These are phyloP conservation scores for Gaeumannomyces sp. DNA, from an alignment of 2,329 filamentous ascomycete genomes.

Conservation along the genomic window DNA sequence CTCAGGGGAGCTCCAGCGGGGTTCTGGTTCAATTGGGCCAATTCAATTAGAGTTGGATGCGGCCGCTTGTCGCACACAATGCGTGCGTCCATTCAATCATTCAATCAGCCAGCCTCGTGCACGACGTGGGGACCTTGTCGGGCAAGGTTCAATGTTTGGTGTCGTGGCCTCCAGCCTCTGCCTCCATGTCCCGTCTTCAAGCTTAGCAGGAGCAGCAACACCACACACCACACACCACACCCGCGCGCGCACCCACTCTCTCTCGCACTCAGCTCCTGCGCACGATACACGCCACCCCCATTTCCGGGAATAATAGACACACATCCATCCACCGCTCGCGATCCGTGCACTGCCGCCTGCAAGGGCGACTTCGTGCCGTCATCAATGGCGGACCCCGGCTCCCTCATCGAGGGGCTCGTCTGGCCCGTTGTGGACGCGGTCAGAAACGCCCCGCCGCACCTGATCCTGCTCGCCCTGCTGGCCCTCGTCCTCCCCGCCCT, in stretches of 20 bases:
- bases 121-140: neutral
- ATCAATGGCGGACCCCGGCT: neutral
- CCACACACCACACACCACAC: neutral
- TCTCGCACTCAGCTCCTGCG: neutral
- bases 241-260: too few species aligned
- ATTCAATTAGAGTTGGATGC: neutral
- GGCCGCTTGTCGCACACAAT: too few species aligned
- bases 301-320: neutral
- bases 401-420: conserved; percentile 7
- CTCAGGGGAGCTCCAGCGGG: neutral
- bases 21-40: too few species aligned
- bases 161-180: neutral
- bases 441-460: conserved; percentile 10
- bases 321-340: too few species aligned
- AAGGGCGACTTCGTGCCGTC: neutral
- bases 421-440: conserved; percentile 9
- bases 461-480: conserved; percentile 14
- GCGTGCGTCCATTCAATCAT: too few species aligned
- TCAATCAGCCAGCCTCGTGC: neutral
- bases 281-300: neutral
- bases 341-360: neutral
- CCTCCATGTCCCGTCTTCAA: neutral
- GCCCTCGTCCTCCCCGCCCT: conserved; percentile 10
- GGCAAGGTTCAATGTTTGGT: neutral
- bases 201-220: neutral